Evolutionary conservation across 2,329 filamentous ascomycete species (phyloP).

Genomic region (Colletotrichum musae): DNA sequence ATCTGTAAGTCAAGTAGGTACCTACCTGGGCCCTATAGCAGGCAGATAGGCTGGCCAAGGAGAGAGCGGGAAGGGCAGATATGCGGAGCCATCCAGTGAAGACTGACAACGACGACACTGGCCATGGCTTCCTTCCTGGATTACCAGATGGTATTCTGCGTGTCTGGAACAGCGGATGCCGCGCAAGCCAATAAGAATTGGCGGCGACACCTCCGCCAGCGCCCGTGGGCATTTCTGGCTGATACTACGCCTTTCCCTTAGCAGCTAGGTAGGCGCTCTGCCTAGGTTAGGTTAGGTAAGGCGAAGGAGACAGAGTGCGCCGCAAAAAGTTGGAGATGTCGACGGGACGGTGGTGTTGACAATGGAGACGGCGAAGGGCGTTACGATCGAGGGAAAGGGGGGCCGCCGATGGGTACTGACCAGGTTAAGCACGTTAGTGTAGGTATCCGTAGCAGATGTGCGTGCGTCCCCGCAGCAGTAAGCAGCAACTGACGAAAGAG

Average conservation of each 20-base stretch:
- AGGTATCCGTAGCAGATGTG: no score
- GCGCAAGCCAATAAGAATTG: neutral
- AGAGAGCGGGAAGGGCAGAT: slow-evolving; percentile 17
- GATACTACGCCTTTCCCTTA: no score
- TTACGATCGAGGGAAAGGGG: no score
- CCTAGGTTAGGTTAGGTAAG: no score
- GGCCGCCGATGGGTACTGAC: no score
- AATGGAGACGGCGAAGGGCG: no score
- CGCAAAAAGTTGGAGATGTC: no score
- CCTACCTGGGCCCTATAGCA: neutral
- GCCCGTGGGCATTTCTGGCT: neutral
- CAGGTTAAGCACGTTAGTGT: no score
- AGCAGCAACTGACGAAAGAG: slow-evolving; percentile 35
- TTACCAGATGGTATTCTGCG: slow-evolving; percentile 26
- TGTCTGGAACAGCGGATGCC: slow-evolving; percentile 21
- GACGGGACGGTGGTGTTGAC: no score
- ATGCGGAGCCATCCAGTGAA: slow-evolving; percentile 21
- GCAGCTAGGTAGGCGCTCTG: no score
- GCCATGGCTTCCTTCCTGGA: no score
- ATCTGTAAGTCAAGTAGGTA: neutral
- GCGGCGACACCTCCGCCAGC: slow-evolving; percentile 13
- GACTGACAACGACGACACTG: neutral
- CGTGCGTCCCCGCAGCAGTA: slow-evolving; percentile 12
- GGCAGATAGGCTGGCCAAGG: neutral
- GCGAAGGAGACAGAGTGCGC: no score